Evolutionary conservation across 495 filamentous ascomycete genomes (phyloP).

Genomic region (Lichenothelia convexa): DNA sequence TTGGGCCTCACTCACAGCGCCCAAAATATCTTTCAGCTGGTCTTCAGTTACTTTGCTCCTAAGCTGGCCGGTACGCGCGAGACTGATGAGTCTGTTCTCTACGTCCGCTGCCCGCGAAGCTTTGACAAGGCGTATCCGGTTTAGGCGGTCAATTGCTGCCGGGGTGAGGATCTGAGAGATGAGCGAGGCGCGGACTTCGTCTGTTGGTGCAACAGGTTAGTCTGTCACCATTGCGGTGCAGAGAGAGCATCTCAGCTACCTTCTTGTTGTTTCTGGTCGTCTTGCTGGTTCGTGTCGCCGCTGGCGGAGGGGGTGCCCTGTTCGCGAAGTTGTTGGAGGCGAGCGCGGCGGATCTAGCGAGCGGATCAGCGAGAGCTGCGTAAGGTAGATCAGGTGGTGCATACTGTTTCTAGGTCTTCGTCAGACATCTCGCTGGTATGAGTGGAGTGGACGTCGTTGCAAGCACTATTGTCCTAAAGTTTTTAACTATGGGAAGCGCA

Average conservation of each 20-base stretch:
- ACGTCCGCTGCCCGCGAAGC: slow-evolving; percentile 76
- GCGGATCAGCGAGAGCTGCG: neutral
- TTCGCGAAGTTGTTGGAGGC: slow-evolving; percentile 75
- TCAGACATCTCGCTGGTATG: slow-evolving; percentile 45
- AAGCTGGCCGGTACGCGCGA: slow-evolving; percentile 74
- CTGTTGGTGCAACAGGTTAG: slow-evolving; percentile 12
- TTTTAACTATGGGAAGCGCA: neutral
- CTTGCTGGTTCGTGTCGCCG: slow-evolving; percentile 30
- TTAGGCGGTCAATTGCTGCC: slow-evolving; percentile 80
- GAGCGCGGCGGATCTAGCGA: slow-evolving; percentile 63
- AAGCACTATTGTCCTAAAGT: neutral
- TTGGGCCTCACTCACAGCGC: slow-evolving; percentile 41
- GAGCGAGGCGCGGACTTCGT: slow-evolving; percentile 55
- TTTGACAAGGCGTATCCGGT: slow-evolving; percentile 89
- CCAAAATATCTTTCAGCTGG: slow-evolving; percentile 79
- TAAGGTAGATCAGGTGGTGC: slow-evolving; percentile 5
- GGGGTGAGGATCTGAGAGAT: slow-evolving; percentile 85
- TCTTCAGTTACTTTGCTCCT: slow-evolving; percentile 76
- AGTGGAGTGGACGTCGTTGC: neutral
- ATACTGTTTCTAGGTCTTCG: slow-evolving; percentile 65
- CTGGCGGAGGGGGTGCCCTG: slow-evolving; percentile 33
- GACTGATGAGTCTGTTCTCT: slow-evolving; percentile 82
- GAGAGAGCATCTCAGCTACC: neutral
- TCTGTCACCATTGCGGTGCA: neutral
- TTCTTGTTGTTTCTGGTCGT: slow-evolving; percentile 47